Evolutionary conservation across 148 eudicot genomes (phyloP), one percentile per base, ranked within the genome.

Genomic region (Nyssa sinensis): DNA sequence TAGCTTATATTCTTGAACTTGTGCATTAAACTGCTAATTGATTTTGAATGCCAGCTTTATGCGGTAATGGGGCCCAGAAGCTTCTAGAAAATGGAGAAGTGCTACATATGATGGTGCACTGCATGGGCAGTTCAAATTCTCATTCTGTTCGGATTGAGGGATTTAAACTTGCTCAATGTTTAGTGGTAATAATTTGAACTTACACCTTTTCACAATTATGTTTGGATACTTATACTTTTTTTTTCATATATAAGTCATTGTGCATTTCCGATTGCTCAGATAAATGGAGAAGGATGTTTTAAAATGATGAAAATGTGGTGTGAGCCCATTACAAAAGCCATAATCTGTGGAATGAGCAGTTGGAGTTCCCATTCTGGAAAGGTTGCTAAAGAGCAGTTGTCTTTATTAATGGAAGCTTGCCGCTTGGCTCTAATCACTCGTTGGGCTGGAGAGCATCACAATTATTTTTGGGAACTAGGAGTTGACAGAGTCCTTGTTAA

Each of bases 391-490:
- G 81, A 80, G 62, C 82, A 84, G 41, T 62, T 79, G 70, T 77
- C 83, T 61, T 73, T 94, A 61, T 61, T 86, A 60, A 30, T 72
- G 70, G 91, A 84, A 80, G 93, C 92, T 11, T 94, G 95, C 72
- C 90, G 85, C 65, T 83, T 94, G 81, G 91, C 93, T 55, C 76
- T 85, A 59, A 78, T 88, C 66, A 88, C 89, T 64, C 86, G 84
- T 51, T 87, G 90, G 89, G 85, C 90, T 6, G 98, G 97, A 73
- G 80, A 79, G 70, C 98, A 94, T 75, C 98, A 94, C 76, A 62
- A 33, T 62, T 77, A 80, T 76, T 86, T 94, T 27, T 91, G 98
- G 98, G 88, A 85, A 70, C 39, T 73, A 29, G 84, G 92, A 78
- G 63, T 90, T 57, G 84, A 84, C 30, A 84, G 69, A 74, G 80